A percentile compares a stretch with the other conserved stretches of the same genome.
Evolutionary conservation across 2,329 filamentous ascomycete genomes (phyloP).

Genomic region (Macrophomina tecta): DNA sequence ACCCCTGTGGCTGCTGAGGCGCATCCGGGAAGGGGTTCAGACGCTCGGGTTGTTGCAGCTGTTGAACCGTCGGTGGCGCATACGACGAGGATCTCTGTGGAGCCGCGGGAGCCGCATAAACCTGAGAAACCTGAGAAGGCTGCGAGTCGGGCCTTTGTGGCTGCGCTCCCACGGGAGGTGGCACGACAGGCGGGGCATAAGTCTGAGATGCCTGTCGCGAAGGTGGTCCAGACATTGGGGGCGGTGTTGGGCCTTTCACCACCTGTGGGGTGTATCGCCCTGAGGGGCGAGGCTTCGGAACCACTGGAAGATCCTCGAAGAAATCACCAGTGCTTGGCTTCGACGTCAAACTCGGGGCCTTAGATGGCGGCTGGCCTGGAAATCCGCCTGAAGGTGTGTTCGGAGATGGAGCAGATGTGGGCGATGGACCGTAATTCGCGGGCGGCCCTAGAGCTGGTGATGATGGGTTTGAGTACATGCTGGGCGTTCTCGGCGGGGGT

Average conservation of each 20-base stretch:
- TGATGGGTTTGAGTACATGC: conserved; percentile 52
- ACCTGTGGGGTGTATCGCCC: conserved; percentile 47
- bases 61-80: conserved; percentile 32
- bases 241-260: conserved; percentile 33
- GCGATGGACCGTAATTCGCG: conserved; percentile 48
- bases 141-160: conserved; percentile 25
- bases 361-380: conserved; percentile 33
- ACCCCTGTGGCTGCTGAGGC: conserved; percentile 42
- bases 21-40: conserved; percentile 46
- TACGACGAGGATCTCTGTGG: conserved; percentile 24
- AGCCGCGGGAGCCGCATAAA: conserved; percentile 28
- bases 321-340: conserved; percentile 48
- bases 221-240: conserved; percentile 23
- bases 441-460: conserved; percentile 36
- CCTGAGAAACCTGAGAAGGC: conserved; percentile 5
- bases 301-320: conserved; percentile 56
- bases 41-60: conserved; percentile 50
- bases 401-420: conserved; percentile 47
- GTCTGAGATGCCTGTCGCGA: conserved; percentile 17
- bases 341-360: conserved; percentile 30
- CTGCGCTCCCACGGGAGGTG: conserved; percentile 14
- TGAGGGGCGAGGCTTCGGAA: conserved; percentile 48
- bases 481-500: conserved; percentile 66
- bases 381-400: conserved; percentile 35
- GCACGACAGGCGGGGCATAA: conserved; percentile 11